These are phyloP conservation scores for Xylaria sp. DNA, from an alignment of 2,329 filamentous ascomycete species.

Conservation along the genomic window DNA sequence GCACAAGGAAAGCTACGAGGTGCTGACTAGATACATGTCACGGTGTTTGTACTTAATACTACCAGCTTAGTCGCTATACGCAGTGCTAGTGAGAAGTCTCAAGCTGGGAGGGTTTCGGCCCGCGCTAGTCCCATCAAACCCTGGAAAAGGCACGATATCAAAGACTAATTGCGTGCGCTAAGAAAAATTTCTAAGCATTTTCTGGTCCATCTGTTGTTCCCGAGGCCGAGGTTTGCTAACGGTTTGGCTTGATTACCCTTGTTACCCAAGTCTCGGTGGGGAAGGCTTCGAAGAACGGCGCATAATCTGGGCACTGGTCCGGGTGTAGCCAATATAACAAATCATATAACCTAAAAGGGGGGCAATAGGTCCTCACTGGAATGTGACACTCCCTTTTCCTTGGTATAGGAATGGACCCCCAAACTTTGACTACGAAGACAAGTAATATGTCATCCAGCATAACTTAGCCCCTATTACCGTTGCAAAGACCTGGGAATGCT, in stretches of 20 bases:
- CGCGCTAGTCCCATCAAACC: constrained; percentile 23
- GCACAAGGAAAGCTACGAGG: not conserved
- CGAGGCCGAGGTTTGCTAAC: constrained; percentile 23
- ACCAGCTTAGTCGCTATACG: not conserved
- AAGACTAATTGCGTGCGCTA: constrained; percentile 33
- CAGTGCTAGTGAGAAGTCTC: constrained; percentile 24
- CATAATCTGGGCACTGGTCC: constrained; percentile 15
- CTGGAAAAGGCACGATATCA: constrained; percentile 30
- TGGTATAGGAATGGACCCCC: not conserved
- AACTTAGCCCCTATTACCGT: constrained; percentile 4
- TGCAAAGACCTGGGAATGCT: constrained; percentile 9
- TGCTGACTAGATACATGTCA: not conserved
- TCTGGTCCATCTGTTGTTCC: constrained; percentile 6
- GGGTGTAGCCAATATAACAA: constrained; percentile 28
- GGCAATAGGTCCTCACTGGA: constrained; percentile 29
- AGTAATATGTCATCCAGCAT: constrained; percentile 2
- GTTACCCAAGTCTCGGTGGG: constrained; percentile 29
- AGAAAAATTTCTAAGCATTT: constrained; percentile 16
- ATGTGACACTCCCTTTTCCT: constrained; percentile 26
- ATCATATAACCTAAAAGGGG: constrained; percentile 30
- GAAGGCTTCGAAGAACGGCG: constrained; percentile 24
- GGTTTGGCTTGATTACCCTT: constrained; percentile 31
- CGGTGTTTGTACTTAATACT: not conserved
- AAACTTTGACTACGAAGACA: constrained; percentile 12
- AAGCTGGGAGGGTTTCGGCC: constrained; percentile 25